Conservation (phyloP, 2,329 filamentous ascomycete species). For the Penicillium occitanis region DNA sequence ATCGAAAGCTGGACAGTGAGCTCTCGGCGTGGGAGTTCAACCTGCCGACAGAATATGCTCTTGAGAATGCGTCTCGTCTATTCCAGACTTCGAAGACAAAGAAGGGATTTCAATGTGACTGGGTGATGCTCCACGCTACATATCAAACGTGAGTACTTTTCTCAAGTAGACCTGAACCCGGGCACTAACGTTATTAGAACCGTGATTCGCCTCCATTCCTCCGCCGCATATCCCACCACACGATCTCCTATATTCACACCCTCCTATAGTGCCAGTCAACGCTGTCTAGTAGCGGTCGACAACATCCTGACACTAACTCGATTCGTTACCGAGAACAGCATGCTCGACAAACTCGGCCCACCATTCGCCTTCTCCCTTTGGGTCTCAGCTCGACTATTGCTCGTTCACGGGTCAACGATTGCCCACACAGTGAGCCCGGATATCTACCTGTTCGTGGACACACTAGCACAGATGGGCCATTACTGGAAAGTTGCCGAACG, state of each 20-base stretch:
- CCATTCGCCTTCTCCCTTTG: constrained; percentile 91
- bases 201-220: constrained; percentile 86
- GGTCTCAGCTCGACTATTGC: constrained; percentile 82
- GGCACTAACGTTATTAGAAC: constrained; percentile 50
- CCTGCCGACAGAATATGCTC: constrained; percentile 75
- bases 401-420: constrained; percentile 88
- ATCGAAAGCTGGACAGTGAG: constrained; percentile 78
- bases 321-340: constrained; percentile 71
- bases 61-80: constrained; percentile 70
- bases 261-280: constrained; percentile 79
- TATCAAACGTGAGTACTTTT: constrained; percentile 68
- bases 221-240: constrained; percentile 86
- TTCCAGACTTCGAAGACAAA: constrained; percentile 65
- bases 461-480: constrained; percentile 73
- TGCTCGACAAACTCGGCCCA: constrained; percentile 78
- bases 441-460: constrained; percentile 78
- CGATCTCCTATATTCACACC: constrained; percentile 86
- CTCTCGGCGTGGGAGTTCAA: constrained; percentile 81
- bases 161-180: not conserved
- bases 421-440: constrained; percentile 78
- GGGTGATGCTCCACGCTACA: constrained; percentile 88
- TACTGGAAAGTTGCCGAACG: constrained; percentile 84
- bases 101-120: constrained; percentile 73
- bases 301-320: constrained; percentile 76
- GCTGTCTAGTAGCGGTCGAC: constrained; percentile 79